Base-by-base conservation (phyloP, 2,329 filamentous ascomycete species). In the Ophiostoma triangulosporum region DNA sequence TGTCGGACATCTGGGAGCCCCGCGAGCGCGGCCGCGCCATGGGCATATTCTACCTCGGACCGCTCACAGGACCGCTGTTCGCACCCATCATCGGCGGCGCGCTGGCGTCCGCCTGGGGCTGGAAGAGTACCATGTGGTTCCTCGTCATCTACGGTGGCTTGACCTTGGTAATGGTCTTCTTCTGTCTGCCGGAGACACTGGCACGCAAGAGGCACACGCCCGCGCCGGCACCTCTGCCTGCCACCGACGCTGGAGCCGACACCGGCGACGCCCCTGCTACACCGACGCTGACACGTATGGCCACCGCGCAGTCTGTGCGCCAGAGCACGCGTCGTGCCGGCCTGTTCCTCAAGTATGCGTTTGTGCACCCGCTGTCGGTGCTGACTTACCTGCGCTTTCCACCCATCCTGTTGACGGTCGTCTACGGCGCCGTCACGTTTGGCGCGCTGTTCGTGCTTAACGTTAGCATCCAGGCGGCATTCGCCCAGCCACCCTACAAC, bases 1-100 rank as follows among this genome's bases (percentile, higher is more conserved):
- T 93, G 55, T 82, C 87, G 45, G 87, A 93, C 63, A 73, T 91
- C 12, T 94, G 86, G 83, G 83, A 88, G 58, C 67, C 80, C 0
- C 74, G 71, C 49, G 83, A 91, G 64, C 73, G 88, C 50, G 88
- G 88, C 3, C 72, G 71, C 15, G 87, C 87, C n/a, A 93, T 93
- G 86, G 80, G 84, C 36, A 69, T 86, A 38, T 93, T 91, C 66
- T 93, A 90, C 61, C 73, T 93, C 0, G 88, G 88, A 0, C 87
- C 88, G 0, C 68, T 93, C 8, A 76, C 81, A 49, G 87, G 86
- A 0, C 88, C 88, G 0, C 68, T 93, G 14, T 65, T 91, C 6
- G 81, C 84, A 0, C 88, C 88, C 2, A 84, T 93, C 51, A 72
- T 93, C 31, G 88, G 87, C 51, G 88, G 87, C 43, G 78, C 75